A percentile compares a stretch with the other conserved stretches of the same genome.
Evolutionary conservation across 1,139 yeast species (phyloP).

Genomic region (Candida buenavistaensis): DNA sequence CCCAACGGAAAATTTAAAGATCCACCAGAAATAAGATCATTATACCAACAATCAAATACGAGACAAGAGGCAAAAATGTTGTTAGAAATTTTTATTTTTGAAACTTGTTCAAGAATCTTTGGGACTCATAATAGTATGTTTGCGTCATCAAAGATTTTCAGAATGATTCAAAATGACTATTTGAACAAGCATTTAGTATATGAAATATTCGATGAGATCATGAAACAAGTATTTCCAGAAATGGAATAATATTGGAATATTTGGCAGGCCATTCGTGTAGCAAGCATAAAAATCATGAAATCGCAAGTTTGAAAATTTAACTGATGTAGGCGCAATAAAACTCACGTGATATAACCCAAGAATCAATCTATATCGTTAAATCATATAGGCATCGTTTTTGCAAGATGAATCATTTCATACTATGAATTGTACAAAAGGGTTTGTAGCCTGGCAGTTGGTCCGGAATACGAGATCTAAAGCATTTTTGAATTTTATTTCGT

Average conservation of each 20-base stretch:
- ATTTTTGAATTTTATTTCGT: too few species aligned
- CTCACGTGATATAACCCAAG: too few species aligned
- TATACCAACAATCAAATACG: constrained; percentile 52
- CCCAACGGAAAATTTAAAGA: constrained; percentile 60
- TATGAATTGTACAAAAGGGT: too few species aligned
- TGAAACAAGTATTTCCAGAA: constrained; percentile 31
- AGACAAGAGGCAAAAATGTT: constrained; percentile 60
- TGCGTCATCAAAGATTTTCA: constrained; percentile 63
- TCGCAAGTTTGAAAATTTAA: too few species aligned
- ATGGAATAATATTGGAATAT: constrained; percentile 4
- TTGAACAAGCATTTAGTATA: constrained; percentile 66
- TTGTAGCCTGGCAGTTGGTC: too few species aligned
- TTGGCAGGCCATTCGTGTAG: too few species aligned
- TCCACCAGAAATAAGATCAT: constrained; percentile 45
- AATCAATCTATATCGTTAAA: too few species aligned
- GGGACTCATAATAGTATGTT: constrained; percentile 64
- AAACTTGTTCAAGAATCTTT: constrained; percentile 71
- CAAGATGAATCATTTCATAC: too few species aligned
- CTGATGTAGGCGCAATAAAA: too few species aligned
- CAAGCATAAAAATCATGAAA: too few species aligned
- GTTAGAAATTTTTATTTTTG: constrained; percentile 58
- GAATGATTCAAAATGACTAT: constrained; percentile 71
- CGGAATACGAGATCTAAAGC: too few species aligned
- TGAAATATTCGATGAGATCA: constrained; percentile 42
- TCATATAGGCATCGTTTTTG: too few species aligned